phyloP scores from a whole-genome alignment of 2,329 filamentous ascomycete species.

The Pleomassaria siparia region DNA sequence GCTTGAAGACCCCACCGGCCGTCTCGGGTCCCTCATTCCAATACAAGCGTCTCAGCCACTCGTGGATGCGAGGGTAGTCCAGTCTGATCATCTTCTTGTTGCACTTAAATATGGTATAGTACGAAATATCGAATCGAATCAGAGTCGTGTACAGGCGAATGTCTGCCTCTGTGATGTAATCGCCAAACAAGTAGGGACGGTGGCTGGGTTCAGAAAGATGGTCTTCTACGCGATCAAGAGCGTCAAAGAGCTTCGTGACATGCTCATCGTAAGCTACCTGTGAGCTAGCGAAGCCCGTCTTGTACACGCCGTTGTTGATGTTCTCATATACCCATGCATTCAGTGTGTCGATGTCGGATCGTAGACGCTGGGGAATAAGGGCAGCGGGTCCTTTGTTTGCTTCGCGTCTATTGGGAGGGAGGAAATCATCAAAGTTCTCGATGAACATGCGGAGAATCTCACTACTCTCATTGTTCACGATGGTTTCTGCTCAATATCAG shows the following conservation, averaged over 20 bases:
- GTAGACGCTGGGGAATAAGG: constrained; percentile 67
- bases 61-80: constrained; percentile 76
- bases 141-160: constrained; percentile 61
- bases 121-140: constrained; percentile 51
- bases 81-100: constrained; percentile 80
- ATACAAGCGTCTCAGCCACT: constrained; percentile 78
- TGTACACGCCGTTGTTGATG: constrained; percentile 58
- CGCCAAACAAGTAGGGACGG: constrained; percentile 72
- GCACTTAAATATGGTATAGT: constrained; percentile 65
- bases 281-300: constrained; percentile 77
- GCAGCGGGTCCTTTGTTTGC: constrained; percentile 55
- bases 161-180: constrained; percentile 77
- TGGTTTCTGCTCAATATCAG: constrained; percentile 16
- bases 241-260: constrained; percentile 69
- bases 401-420: constrained; percentile 55
- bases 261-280: constrained; percentile 80
- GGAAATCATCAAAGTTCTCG: constrained; percentile 28
- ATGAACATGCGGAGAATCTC: constrained; percentile 40
- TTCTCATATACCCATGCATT: constrained; percentile 78
- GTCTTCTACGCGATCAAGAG: constrained; percentile 73
- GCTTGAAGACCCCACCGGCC: constrained; percentile 26
- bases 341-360: constrained; percentile 69
- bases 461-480: constrained; percentile 38
- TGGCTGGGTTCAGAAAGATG: constrained; percentile 59
- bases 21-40: constrained; percentile 59